phyloP scores from a whole-genome alignment of 2,329 filamentous ascomycete species.

The Beauveria sp. region DNA sequence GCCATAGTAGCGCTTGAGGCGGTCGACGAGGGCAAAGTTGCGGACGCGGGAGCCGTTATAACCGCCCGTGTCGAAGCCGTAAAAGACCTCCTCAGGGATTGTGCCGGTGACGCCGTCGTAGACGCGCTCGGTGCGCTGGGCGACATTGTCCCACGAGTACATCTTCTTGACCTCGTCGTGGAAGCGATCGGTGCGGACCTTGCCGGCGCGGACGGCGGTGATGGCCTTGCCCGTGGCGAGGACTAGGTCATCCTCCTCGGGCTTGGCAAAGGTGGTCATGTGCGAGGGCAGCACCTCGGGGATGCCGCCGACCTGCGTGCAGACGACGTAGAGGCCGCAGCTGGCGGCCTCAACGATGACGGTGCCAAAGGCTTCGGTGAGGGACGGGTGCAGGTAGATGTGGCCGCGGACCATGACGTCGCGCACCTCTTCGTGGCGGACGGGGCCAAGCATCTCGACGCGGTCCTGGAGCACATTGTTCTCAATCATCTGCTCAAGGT shows the following conservation, averaged over 20 bases:
- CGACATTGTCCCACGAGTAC: conserved; percentile 98
- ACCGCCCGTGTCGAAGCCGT: conserved; percentile 66
- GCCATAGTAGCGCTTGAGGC: conserved; percentile 92
- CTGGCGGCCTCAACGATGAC: conserved; percentile 96
- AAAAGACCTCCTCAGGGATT: conserved; percentile 82
- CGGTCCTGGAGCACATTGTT: conserved; percentile 88
- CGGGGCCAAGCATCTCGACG: conserved; percentile 83
- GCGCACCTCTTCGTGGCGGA: conserved; percentile 92
- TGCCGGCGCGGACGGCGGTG: conserved; percentile 73
- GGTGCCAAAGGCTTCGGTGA: conserved; percentile 96
- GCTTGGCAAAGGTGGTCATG: conserved; percentile 96
- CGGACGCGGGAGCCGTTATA: conserved; percentile 67
- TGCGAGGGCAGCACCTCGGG: conserved; percentile 91
- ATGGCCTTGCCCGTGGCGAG: conserved; percentile 85
- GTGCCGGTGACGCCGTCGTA: conserved; percentile 88
- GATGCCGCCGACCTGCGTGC: conserved; percentile 92
- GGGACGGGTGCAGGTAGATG: conserved; percentile 89
- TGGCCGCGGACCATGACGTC: conserved; percentile 97
- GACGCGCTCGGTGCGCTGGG: conserved; percentile 84
- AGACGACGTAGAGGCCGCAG: conserved; percentile 93
- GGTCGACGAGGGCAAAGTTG: conserved; percentile 88
- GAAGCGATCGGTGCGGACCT: conserved; percentile 85
- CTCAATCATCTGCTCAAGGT: conserved; percentile 97
- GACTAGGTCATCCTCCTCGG: conserved; percentile 92
- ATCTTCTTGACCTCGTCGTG: conserved; percentile 96